phyloP scores from a whole-genome alignment of 2,329 filamentous ascomycete species.

The Epichloe gansuensis region DNA sequence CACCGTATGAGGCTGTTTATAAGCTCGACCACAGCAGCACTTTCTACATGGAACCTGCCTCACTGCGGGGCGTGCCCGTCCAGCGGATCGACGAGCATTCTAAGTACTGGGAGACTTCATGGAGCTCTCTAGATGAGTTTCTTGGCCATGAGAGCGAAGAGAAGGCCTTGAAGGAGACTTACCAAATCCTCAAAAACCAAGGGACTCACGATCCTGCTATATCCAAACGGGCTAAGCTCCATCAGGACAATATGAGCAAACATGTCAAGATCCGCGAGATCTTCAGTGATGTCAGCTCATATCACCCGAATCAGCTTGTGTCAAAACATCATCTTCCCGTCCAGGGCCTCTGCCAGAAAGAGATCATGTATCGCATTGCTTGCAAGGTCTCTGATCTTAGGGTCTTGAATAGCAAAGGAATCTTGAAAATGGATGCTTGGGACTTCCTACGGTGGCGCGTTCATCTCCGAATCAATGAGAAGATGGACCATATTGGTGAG shows the following conservation, averaged over 20 bases:
- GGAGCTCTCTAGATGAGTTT: slow-evolving; percentile 18
- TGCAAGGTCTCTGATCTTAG: slow-evolving; percentile 21
- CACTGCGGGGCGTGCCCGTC: slow-evolving; percentile 16
- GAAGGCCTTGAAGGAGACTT: slow-evolving; percentile 10
- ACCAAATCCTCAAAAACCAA: background rate
- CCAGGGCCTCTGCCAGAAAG: slow-evolving; percentile 20
- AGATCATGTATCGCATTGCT: slow-evolving; percentile 23
- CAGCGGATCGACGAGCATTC: slow-evolving; percentile 15
- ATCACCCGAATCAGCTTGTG: slow-evolving; percentile 26
- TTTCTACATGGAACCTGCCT: slow-evolving; percentile 13
- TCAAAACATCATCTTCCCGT: slow-evolving; percentile 19
- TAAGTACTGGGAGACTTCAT: slow-evolving; percentile 18
- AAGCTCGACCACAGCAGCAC: slow-evolving; percentile 11
- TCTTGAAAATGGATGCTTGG: slow-evolving; percentile 23
- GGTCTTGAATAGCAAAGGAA: slow-evolving; percentile 11
- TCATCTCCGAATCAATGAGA: slow-evolving; percentile 8
- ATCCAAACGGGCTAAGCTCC: slow-evolving; percentile 11
- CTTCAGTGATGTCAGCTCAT: slow-evolving; percentile 16
- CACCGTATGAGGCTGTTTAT: slow-evolving; percentile 9
- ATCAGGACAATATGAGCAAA: slow-evolving; percentile 20
- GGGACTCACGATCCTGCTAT: slow-evolving; percentile 8
- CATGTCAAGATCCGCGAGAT: slow-evolving; percentile 22
- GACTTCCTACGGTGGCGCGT: slow-evolving; percentile 26
- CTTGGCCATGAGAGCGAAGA: slow-evolving; percentile 15
- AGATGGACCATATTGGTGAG: slow-evolving; percentile 4